These are phyloP conservation scores for Arthrobotrys megalospora DNA, from an alignment of 2,329 filamentous ascomycete species.

Conservation along the genomic window DNA sequence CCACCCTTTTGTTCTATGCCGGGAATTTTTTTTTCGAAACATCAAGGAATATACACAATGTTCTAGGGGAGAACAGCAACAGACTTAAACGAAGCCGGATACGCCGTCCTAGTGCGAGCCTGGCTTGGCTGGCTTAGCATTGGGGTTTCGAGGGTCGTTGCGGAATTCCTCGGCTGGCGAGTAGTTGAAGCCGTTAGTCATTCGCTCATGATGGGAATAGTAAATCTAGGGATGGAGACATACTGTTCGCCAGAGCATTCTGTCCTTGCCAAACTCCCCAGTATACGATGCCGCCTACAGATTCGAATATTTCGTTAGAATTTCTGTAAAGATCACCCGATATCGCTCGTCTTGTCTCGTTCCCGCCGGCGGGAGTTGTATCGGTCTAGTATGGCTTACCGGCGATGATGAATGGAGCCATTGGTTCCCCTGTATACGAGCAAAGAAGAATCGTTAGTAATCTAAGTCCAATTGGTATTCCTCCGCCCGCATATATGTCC, in stretches of 20 bases:
- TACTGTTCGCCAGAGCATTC: slow-evolving; percentile 83
- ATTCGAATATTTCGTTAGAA: slow-evolving; percentile 33
- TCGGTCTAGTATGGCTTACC: slow-evolving; percentile 74
- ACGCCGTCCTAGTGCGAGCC: slow-evolving; percentile 48
- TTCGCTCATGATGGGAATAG: background rate
- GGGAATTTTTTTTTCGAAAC: slow-evolving; percentile 1
- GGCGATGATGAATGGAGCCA: slow-evolving; percentile 93
- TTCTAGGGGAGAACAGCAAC: background rate
- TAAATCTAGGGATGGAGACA: slow-evolving; percentile 68
- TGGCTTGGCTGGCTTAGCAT: slow-evolving; percentile 66
- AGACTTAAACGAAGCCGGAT: slow-evolving; percentile 32
- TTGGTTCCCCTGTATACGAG: slow-evolving; percentile 80
- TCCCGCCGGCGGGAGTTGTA: too few species aligned
- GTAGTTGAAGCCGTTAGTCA: slow-evolving; percentile 63
- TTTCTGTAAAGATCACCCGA: slow-evolving; percentile 11
- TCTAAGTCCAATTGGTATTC: slow-evolving; percentile 64
- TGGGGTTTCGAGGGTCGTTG: slow-evolving; percentile 94
- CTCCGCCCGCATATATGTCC: background rate
- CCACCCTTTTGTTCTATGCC: slow-evolving; percentile 22
- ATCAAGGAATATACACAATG: slow-evolving; percentile 31
- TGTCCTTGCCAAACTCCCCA: slow-evolving; percentile 92
- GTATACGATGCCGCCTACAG: slow-evolving; percentile 82
- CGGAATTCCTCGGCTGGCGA: slow-evolving; percentile 88
- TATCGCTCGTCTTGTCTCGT: background rate
- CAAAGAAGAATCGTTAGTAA: slow-evolving; percentile 20